Evolutionary conservation across 768 basidiomycete genomes (phyloP), one percentile per base, ranked within the genome.

Genomic region (Arthromyces matolae): DNA sequence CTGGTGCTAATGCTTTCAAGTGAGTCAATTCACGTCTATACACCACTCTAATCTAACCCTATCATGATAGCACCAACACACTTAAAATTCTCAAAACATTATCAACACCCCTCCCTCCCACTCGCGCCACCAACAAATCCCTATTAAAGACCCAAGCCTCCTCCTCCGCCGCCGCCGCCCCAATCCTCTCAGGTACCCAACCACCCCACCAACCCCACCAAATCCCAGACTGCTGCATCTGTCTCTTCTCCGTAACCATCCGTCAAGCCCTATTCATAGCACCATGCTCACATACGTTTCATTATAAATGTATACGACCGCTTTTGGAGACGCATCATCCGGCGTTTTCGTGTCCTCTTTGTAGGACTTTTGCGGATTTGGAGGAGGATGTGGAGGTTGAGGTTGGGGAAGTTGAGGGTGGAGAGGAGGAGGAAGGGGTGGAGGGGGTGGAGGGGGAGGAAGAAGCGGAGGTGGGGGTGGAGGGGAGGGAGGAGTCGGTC

Each of bases 211-310:
- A n/a, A n/a, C n/a, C n/a, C n/a, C n/a, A n/a, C n/a, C n/a, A 60
- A 35, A 81, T 88, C 18, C 82, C 84, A 2, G 93, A 97, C 58
- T 97, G 93, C 67, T 95, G 93, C 62, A 95, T 97, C 62, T 96
- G 95, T 52, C 67, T 79, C 71, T 99, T 95, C 72, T 71, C 83
- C 19, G 93, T 98, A 0, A 87, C 91, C 1, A 93, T 97, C 63
- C 89, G 86, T 52, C 95, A 99, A 67, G 89, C 93, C 0, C 81
- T 98, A 39, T 97, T 99, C 73, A 94, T 99, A 62, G 93, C 95
- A 23, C 95, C 95, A 0, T 99, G 95, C 68, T 93, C 91, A 1
- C 95, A 99, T 65, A 85, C 93, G 0, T 92, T 90, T 73, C 91
- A 93, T 70, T 93, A 90, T 80, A 98, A 97, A 67, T 97, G 95